Evolutionary conservation across 2,329 filamentous ascomycete genomes (phyloP).

Genomic region (Furcasterigmium sp.): DNA sequence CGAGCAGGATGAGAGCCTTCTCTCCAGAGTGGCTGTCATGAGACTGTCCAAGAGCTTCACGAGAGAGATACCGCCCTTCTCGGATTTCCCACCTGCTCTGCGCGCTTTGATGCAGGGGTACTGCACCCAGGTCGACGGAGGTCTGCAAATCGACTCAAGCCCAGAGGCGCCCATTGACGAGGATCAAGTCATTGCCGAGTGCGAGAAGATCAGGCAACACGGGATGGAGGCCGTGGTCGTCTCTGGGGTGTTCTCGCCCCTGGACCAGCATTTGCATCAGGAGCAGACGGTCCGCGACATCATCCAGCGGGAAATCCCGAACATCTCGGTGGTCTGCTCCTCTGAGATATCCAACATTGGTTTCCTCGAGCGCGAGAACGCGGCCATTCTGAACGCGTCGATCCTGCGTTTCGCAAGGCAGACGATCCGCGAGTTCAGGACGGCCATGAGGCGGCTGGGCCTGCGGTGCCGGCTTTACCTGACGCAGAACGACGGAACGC

Average conservation of each 20-base stretch:
- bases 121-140: slow-evolving; percentile 12
- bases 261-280: slow-evolving; percentile 47
- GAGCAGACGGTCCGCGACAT: slow-evolving; percentile 44
- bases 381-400: slow-evolving; percentile 47
- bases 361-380: slow-evolving; percentile 46
- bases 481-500: slow-evolving; percentile 41
- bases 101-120: slow-evolving; percentile 19
- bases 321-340: slow-evolving; percentile 15
- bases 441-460: slow-evolving; percentile 33
- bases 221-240: slow-evolving; percentile 41
- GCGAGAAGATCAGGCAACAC: slow-evolving; percentile 13
- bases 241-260: slow-evolving; percentile 52
- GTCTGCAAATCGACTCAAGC: slow-evolving; percentile 14
- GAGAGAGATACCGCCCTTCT: slow-evolving; percentile 41
- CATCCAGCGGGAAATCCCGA: slow-evolving; percentile 30
- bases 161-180: slow-evolving; percentile 10
- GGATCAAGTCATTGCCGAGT: slow-evolving; percentile 8
- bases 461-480: slow-evolving; percentile 36
- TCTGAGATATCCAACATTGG: slow-evolving; percentile 28
- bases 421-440: slow-evolving; percentile 38
- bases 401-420: slow-evolving; percentile 39
- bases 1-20: slow-evolving; percentile 41
- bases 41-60: slow-evolving; percentile 46
- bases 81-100: slow-evolving; percentile 48
- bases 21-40: slow-evolving; percentile 47